Conservation (phyloP, 768 basidiomycete genomes). For the Fibroporia radiculosa region DNA sequence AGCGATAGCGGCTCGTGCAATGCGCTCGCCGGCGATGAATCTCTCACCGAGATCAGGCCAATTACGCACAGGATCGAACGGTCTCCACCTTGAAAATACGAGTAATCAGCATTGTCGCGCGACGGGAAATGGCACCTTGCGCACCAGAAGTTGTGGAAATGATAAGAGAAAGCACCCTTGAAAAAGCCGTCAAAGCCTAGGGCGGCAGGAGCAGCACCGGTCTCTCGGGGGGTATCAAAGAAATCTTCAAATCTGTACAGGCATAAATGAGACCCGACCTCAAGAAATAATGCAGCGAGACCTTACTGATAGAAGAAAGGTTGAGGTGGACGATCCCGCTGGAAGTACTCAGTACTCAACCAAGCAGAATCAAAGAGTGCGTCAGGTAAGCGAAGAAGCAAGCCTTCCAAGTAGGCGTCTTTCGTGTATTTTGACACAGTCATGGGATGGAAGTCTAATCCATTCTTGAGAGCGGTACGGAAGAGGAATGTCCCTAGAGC, state of each 20-base stretch:
- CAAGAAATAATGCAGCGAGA: background rate
- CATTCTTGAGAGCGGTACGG: conserved; percentile 89
- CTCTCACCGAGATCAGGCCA: conserved; percentile 87
- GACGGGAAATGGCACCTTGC: conserved; percentile 15
- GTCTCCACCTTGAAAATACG: conserved; percentile 69
- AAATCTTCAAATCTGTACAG: conserved; percentile 72
- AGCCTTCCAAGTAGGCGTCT: conserved; percentile 78
- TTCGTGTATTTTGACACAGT: conserved; percentile 84
- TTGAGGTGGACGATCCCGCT: conserved; percentile 87
- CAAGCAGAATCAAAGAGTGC: conserved; percentile 96
- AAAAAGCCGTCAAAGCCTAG: conserved; percentile 95
- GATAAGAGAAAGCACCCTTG: conserved; percentile 91
- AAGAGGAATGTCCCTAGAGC: conserved; percentile 92
- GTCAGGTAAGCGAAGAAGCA: conserved; percentile 86
- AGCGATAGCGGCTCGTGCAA: conserved; percentile 42
- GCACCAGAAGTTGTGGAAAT: conserved; percentile 92
- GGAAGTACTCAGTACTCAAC: conserved; percentile 89
- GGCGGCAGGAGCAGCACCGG: conserved; percentile 77
- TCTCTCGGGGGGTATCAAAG: conserved; percentile 70
- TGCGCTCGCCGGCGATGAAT: conserved; percentile 70
- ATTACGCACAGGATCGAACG: conserved; percentile 89
- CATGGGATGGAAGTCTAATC: conserved; percentile 96
- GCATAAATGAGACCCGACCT: background rate
- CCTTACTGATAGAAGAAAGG: conserved; percentile 84
- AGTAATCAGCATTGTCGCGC: background rate